Evolutionary conservation across 257 asterid genomes (phyloP).

Genomic region (Solanum clarkiae): DNA sequence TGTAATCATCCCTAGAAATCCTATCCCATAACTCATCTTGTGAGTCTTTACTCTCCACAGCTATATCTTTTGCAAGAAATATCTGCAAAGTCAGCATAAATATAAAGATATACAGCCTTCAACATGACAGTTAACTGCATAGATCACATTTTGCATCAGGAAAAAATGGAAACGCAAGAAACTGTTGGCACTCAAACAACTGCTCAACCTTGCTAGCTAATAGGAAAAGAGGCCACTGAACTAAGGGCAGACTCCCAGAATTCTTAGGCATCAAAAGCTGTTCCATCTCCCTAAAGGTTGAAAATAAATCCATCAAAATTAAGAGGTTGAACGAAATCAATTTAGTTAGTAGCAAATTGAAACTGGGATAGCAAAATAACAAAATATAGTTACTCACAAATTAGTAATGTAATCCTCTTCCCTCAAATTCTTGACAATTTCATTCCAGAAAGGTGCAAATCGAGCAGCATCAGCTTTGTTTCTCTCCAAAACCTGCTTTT

Average conservation of each 20-base stretch:
- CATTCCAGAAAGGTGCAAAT: conserved; percentile 98
- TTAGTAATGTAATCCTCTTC: conserved; percentile 81
- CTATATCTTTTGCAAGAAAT: conserved; percentile 89
- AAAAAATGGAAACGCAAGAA: neutral
- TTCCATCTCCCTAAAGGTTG: conserved; percentile 69
- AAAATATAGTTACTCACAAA: conserved; percentile 42
- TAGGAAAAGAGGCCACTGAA: conserved; percentile 98
- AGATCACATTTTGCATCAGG: conserved; percentile 1
- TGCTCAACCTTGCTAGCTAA: conserved; percentile 79
- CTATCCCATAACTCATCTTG: conserved; percentile 92
- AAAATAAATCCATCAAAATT: conserved; percentile 5
- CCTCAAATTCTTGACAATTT: conserved; percentile 72
- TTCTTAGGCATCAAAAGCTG: conserved; percentile 89
- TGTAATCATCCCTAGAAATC: conserved; percentile 87
- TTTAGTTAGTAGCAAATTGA: neutral
- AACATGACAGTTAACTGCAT: neutral
- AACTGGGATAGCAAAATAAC: neutral
- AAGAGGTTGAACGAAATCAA: neutral
- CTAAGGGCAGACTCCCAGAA: conserved; percentile 49
- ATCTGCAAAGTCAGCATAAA: conserved; percentile 25
- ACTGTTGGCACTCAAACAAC: conserved; percentile 3
- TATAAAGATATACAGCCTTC: neutral
- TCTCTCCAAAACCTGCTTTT: conserved; percentile 48
- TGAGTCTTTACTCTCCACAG: conserved; percentile 65
- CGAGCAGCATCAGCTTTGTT: conserved; percentile 69